Base-by-base conservation (phyloP, 225 moss, liverwort and hornwort genomes). In the Pleurozium schreberi region DNA sequence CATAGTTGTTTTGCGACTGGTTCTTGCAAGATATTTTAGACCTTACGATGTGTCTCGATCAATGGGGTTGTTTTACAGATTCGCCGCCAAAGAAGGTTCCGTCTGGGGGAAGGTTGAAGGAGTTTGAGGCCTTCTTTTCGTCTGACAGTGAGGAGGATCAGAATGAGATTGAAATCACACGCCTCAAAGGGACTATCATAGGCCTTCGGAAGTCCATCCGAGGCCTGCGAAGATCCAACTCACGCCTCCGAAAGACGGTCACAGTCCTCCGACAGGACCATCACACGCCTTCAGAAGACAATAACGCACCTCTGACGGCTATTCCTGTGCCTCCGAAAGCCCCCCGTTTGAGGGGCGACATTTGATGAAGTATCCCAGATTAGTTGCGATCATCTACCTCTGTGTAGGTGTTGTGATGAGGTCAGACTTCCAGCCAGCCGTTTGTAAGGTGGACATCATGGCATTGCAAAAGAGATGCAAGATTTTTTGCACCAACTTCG, bases 331-430 rank as follows among this genome's bases (percentile, higher is more conserved):
- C 90, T 88, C 92, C 90, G n/a, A 90, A 61, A 84, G 69, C 23
- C 64, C 80, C 90, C 65, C 90, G 78, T 50, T 89, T 93, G 88
- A 92, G 94, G 87, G 93, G 94, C 45, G 81, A 89, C 89, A 81
- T 90, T 43, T 86, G 83, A 93, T 67, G 82, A 74, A 57, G 57
- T 57, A 57, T 53, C 73, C 60, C 75, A 62, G 75, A 80, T 84
- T 60, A 75, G 70, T 84, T 85, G 87, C 89, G 33, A 85, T 75
- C 55, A 68, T 55, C 82, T 82, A 74, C 68, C 78, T 82, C 65
- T 71, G 81, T 81, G 86, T 10, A 18, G 70, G 55, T 82, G 74
- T 63, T 81, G 86, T 80, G 85, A 87, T 63, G 69, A 69, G 81
- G 42, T 82, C 70, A 70, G 61, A 85, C 82, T 69, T 79, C 75